phyloP scores from a whole-genome alignment of 2,329 filamentous ascomycete genomes.

The Diaporthe amygdali region DNA sequence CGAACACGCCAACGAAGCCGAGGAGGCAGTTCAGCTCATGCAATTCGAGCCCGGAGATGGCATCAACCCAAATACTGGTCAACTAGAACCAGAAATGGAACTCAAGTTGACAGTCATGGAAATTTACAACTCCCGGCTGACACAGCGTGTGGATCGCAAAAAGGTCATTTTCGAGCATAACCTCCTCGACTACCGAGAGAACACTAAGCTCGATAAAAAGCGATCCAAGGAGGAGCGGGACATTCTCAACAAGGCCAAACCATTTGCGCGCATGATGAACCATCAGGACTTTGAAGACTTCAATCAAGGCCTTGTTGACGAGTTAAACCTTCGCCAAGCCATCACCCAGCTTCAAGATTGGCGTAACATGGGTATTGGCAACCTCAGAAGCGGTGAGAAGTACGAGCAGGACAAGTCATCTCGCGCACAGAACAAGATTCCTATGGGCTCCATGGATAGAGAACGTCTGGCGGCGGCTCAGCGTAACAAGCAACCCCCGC shows the following conservation, averaged over 20 bases:
- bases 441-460: constrained; percentile 85
- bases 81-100: constrained; percentile 94
- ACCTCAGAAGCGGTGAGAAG: constrained; percentile 85
- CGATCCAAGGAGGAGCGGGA: constrained; percentile 95
- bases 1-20: constrained; percentile 95
- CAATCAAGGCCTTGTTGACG: constrained; percentile 84
- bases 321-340: constrained; percentile 88
- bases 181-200: constrained; percentile 91
- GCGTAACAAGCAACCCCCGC: constrained; percentile 69
- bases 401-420: constrained; percentile 88
- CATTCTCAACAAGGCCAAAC: constrained; percentile 89
- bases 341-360: constrained; percentile 93
- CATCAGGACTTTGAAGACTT: constrained; percentile 87
- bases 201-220: constrained; percentile 89
- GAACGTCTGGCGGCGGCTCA: constrained; percentile 74
- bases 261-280: constrained; percentile 97
- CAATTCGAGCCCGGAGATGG: constrained; percentile 97
- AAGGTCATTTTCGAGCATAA: constrained; percentile 97
- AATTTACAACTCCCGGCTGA: constrained; percentile 93
- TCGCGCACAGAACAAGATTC: constrained; percentile 71
- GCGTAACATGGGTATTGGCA: constrained; percentile 83
- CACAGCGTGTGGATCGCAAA: constrained; percentile 90
- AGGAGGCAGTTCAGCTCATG: constrained; percentile 98
- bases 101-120: constrained; percentile 98
- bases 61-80: constrained; percentile 80